Evolutionary conservation across 371 early-diverging fungal genomes (phyloP).

Genomic region (Saksenaea vasiformis): DNA sequence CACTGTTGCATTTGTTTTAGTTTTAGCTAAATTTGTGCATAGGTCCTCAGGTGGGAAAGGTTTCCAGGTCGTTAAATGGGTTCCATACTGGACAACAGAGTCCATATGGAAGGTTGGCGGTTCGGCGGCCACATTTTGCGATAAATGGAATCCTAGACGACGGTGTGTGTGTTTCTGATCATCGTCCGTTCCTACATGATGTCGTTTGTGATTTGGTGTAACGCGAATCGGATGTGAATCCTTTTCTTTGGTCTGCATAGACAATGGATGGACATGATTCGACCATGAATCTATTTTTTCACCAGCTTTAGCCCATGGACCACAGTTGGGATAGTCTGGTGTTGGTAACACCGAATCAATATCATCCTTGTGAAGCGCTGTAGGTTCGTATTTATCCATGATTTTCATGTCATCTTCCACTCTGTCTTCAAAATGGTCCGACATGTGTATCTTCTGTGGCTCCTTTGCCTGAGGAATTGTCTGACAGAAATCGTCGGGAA

Average conservation of each 20-base stretch:
- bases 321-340: not conserved
- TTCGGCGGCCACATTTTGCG: not conserved
- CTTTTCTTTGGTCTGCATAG: not conserved
- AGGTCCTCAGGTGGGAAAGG: not conserved
- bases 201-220: slow-evolving; percentile 1
- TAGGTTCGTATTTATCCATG: not conserved
- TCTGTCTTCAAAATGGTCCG: not conserved
- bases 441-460: not conserved
- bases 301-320: not conserved
- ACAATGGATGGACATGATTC: not conserved
- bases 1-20: not conserved
- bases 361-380: not conserved
- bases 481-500: not conserved
- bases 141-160: not conserved
- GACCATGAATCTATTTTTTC: not conserved
- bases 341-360: not conserved
- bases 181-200: not conserved
- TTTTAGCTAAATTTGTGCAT: not conserved
- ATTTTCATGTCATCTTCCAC: not conserved
- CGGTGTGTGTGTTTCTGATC: slow-evolving; percentile 2
- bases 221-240: not conserved
- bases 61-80: slow-evolving; percentile 16
- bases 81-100: slow-evolving; percentile 14
- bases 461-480: not conserved
- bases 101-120: slow-evolving; percentile 9